Evolutionary conservation across 305 asterid genomes (phyloP).

Genomic region (Caryopteris hybrid): DNA sequence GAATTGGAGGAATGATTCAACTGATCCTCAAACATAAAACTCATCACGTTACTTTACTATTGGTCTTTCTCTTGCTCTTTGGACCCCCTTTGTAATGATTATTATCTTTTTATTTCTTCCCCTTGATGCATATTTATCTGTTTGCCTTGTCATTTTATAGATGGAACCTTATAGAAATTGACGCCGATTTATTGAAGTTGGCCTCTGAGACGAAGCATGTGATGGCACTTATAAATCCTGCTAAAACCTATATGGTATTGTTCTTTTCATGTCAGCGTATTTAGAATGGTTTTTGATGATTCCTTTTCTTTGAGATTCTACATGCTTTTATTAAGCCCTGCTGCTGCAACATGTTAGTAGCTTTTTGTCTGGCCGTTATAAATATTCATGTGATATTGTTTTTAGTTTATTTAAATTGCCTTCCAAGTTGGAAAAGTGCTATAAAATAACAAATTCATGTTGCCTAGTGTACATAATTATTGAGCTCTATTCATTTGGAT

Average conservation of each 20-base stretch:
- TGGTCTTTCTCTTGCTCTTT: too few relatives aligned
- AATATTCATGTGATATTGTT: not conserved
- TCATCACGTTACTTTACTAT: too few relatives aligned
- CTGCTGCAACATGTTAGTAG: not conserved
- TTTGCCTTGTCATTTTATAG: conserved; percentile 40
- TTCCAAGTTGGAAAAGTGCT: not conserved
- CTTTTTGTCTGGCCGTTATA: not conserved
- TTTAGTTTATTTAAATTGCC: not conserved
- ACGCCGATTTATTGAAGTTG: conserved; percentile 69
- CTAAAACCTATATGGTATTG: conserved; percentile 89
- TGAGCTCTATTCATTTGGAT: not conserved
- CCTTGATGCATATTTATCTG: not conserved
- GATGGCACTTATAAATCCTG: conserved; percentile 78
- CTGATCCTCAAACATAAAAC: not conserved
- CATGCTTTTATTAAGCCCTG: not conserved
- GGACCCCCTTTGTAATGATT: not conserved
- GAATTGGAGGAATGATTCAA: too few relatives aligned
- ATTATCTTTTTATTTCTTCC: not conserved
- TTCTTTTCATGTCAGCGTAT: not conserved
- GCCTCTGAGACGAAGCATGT: conserved; percentile 75
- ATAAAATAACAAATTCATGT: not conserved
- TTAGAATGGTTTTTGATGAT: not conserved
- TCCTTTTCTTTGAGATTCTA: conserved; percentile 4
- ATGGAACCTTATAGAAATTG: conserved; percentile 94
- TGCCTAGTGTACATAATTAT: not conserved